These are phyloP conservation scores for Solanum pimpinellifolium DNA, from an alignment of 257 asterid genomes.

Conservation along the genomic window DNA sequence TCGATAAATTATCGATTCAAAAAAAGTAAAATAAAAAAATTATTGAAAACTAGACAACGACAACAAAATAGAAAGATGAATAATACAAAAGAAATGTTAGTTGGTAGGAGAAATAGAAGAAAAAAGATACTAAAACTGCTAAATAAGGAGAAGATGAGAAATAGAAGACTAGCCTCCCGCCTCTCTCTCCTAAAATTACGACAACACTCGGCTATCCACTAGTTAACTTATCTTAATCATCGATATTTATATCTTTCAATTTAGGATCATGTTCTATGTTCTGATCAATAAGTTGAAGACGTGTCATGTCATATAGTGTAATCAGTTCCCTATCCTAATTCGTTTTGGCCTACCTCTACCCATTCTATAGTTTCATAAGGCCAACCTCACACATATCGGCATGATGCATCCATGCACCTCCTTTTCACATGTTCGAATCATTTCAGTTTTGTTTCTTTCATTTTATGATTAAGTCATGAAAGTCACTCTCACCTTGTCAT, in stretches of 20 bases:
- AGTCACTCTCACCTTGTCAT: not conserved
- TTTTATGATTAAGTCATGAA: not conserved
- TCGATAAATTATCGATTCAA: not conserved
- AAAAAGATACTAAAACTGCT: not conserved
- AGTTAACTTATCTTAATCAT: not conserved
- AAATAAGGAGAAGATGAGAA: not conserved
- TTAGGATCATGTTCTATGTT: not conserved
- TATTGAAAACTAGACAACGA: not conserved
- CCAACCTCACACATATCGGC: not conserved
- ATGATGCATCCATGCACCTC: not conserved
- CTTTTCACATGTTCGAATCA: not conserved
- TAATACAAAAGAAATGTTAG: not conserved
- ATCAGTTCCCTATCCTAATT: not conserved
- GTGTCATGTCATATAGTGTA: not conserved
- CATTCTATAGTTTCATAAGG: not conserved
- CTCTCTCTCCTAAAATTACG: not conserved
- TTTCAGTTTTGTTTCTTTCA: not conserved
- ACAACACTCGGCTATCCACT: not conserved
- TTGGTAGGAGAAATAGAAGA: not conserved
- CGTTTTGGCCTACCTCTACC: not conserved
- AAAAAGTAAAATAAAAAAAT: not conserved
- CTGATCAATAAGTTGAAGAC: not conserved
- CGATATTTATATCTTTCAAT: not conserved
- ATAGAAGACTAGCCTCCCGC: not conserved
- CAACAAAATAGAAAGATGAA: not conserved